phyloP scores from a whole-genome alignment of 202 grass and related monocot genomes.

The Panicum hallii region DNA sequence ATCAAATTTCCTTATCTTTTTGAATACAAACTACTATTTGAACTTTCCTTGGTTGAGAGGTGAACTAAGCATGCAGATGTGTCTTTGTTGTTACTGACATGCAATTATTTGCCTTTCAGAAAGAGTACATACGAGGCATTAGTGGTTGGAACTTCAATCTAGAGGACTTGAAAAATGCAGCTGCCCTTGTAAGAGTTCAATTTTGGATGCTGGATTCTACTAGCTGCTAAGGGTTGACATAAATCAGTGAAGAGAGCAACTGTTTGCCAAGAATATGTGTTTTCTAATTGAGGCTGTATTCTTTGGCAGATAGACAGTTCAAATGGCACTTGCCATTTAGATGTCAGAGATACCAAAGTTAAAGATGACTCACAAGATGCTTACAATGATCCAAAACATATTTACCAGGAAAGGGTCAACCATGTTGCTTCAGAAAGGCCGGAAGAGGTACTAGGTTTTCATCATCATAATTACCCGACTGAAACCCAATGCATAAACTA shows the following conservation, averaged over 20 bases:
- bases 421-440: constrained; percentile 53
- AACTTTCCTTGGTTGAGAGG: constrained; percentile 22
- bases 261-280: constrained; percentile 20
- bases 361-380: constrained; percentile 45
- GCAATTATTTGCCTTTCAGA: constrained; percentile 62
- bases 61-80: constrained; percentile 29
- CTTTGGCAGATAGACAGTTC: constrained; percentile 79
- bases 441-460: constrained; percentile 61
- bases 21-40: constrained; percentile 2
- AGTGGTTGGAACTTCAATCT: constrained; percentile 99
- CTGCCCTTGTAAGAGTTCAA: constrained; percentile 81
- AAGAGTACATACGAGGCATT: constrained; percentile 94
- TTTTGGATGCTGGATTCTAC: constrained; percentile 24
- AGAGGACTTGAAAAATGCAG: constrained; percentile 94
- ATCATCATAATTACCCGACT: constrained; percentile 40
- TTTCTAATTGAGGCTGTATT: constrained; percentile 46
- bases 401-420: constrained; percentile 57
- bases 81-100: constrained; percentile 35
- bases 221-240: constrained; percentile 6
- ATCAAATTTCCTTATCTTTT: constrained; percentile 1
- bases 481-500: constrained; percentile 24
- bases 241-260: constrained; percentile 22
- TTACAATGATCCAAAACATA: constrained; percentile 46
- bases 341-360: constrained; percentile 50
- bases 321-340: constrained; percentile 60